Conservation (phyloP, 306 rosid species). For the Rosa rugosa region DNA sequence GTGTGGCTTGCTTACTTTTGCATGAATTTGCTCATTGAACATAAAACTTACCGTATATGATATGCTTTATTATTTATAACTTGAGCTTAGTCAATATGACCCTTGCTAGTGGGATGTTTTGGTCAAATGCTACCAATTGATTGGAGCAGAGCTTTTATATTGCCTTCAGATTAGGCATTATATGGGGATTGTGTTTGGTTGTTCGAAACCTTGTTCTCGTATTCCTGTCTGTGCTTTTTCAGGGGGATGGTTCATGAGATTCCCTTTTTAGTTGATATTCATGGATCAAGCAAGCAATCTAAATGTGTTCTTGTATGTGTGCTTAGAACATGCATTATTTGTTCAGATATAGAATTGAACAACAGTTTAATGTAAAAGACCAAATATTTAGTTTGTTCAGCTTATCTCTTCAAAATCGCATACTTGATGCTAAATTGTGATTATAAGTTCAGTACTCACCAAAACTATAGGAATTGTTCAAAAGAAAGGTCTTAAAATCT, state of each 20-base stretch:
- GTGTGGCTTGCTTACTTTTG: not conserved
- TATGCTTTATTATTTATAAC: not conserved
- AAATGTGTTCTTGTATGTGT: not conserved
- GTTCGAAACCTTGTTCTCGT: not conserved
- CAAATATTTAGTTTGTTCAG: not conserved
- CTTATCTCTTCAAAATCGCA: not conserved
- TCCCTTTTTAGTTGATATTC: not conserved
- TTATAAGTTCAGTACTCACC: not conserved
- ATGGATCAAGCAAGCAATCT: not conserved
- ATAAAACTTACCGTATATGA: not conserved
- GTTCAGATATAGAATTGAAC: not conserved
- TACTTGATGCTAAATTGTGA: not conserved
- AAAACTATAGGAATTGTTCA: not conserved
- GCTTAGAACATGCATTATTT: not conserved
- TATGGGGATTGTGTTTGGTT: not conserved
- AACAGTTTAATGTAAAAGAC: not conserved
- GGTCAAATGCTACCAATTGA: not conserved
- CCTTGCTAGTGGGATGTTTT: not conserved
- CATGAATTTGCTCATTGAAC: not conserved
- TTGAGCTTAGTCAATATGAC: not conserved
- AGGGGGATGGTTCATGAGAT: not conserved
- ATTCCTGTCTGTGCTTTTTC: not conserved
- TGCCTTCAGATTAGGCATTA: not conserved
- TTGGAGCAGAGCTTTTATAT: not conserved
- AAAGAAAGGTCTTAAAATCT: not conserved